Evolutionary conservation across 768 basidiomycete genomes (phyloP), one percentile per base, ranked within the genome.

Genomic region (Leccinum subtestaceum): DNA sequence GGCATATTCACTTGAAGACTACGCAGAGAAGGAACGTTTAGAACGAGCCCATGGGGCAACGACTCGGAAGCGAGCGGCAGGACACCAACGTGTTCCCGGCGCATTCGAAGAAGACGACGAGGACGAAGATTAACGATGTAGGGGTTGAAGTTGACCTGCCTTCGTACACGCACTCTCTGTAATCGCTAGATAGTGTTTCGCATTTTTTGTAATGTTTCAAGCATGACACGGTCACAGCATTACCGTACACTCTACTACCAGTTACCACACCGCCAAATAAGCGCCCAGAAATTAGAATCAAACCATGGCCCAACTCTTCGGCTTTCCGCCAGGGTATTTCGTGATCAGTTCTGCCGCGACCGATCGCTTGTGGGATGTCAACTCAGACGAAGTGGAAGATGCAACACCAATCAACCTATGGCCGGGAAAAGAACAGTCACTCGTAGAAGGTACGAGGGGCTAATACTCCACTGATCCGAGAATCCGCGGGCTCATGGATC

Each of bases 361-460:
- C 1, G 69, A 63, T 43, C 74, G 73, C 25, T 53, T 78, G 8
- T 73, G 74, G 65, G 77, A 78, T 55, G 70, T 78, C 34, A 67
- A 54, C 54, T 60, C 57, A 45, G 71, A 74, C 51, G 70, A 64
- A 13, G 72, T 68, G 4, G 71, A 75, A 40, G 77, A 78, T 53
- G 75, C 78, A 43, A 72, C 70, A 12, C 68, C 83, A 53, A 66
- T 91, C 55, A 76, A 84, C 52, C 75, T 93, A 5, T 93, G 82
- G 81, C 81, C 84, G 3, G 85, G 85, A 72, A 91, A 84, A 60
- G 92, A 93, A 63, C 83, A 74, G 11, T 89, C 88, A 4, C 76
- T 91, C 5, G 91, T 93, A 1, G 91, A 93, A 79, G 80, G 91
- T 90, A 71, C 61, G 82, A 55, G 43, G 23, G 40, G 47, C 5